Conservation (phyloP, 2,329 filamentous ascomycete species). For the Diaporthe nobilis region DNA sequence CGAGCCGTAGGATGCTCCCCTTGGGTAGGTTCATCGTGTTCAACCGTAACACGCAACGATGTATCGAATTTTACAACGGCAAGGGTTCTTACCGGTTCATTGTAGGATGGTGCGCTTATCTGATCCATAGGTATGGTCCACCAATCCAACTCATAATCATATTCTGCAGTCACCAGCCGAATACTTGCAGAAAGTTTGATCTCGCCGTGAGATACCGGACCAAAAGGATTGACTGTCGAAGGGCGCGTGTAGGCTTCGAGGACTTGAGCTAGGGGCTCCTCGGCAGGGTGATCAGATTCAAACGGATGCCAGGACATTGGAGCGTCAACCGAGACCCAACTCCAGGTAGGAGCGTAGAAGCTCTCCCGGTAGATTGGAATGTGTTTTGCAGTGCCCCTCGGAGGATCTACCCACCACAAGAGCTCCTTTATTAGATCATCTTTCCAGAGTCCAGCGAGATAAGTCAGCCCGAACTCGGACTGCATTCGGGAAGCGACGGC, state of each 20-base stretch:
- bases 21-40: not conserved
- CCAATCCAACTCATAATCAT: not conserved
- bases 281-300: rapidly evolving
- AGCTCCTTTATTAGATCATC: not conserved
- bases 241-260: not conserved
- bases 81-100: no score
- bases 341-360: not conserved
- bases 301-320: not conserved
- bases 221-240: not conserved
- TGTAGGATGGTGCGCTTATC: no score
- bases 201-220: not conserved
- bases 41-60: not conserved
- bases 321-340: not conserved
- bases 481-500: not conserved
- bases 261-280: not conserved
- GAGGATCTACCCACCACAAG: not conserved
- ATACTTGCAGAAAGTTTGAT: not conserved
- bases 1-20: not conserved
- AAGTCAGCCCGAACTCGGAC: not conserved
- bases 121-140: not conserved
- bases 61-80: no score
- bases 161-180: not conserved
- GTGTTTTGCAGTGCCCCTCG: rapidly evolving
- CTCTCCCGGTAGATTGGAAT: not conserved
- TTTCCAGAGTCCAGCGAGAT: not conserved